Conservation (phyloP, 2,329 filamentous ascomycete species). For the Hypomyces perniciosus region DNA sequence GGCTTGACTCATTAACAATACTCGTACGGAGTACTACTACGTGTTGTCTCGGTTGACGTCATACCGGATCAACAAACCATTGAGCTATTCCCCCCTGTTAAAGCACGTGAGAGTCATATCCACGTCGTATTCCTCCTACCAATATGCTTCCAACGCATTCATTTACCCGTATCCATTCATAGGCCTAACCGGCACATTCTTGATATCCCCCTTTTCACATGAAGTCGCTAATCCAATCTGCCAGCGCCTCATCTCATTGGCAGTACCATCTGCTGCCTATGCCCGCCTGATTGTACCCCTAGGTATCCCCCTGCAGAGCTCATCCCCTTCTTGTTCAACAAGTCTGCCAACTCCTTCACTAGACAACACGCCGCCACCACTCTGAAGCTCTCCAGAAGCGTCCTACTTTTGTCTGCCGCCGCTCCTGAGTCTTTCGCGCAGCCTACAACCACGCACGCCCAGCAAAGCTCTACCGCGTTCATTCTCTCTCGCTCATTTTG, state of each 20-base stretch:
- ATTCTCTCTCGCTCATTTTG: constrained; percentile 14
- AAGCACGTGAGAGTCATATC: too few relatives aligned
- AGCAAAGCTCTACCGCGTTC: constrained; percentile 28
- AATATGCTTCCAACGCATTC: too few relatives aligned
- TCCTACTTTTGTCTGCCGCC: constrained; percentile 9
- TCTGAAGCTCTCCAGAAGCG: constrained; percentile 30
- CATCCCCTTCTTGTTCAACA: constrained; percentile 14
- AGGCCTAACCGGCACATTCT: neutral
- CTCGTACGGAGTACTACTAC: too few relatives aligned
- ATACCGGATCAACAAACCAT: too few relatives aligned
- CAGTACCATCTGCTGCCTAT: constrained; percentile 1
- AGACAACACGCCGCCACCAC: constrained; percentile 33
- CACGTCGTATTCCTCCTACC: too few relatives aligned
- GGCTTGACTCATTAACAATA: too few relatives aligned
- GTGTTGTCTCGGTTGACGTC: too few relatives aligned
- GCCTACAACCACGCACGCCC: constrained; percentile 29
- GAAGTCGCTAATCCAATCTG: neutral
- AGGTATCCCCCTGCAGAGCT: constrained; percentile 19
- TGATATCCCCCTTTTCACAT: constrained; percentile 2
- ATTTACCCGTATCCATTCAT: neutral
- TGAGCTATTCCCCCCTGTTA: too few relatives aligned
- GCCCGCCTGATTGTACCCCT: constrained; percentile 15
- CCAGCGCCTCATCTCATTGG: constrained; percentile 5
- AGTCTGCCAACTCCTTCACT: constrained; percentile 22
- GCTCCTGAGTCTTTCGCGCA: constrained; percentile 11